These are phyloP conservation scores for Heracleum sosnowskyi DNA, from an alignment of 129 eudicot genomes.

Conservation along the genomic window DNA sequence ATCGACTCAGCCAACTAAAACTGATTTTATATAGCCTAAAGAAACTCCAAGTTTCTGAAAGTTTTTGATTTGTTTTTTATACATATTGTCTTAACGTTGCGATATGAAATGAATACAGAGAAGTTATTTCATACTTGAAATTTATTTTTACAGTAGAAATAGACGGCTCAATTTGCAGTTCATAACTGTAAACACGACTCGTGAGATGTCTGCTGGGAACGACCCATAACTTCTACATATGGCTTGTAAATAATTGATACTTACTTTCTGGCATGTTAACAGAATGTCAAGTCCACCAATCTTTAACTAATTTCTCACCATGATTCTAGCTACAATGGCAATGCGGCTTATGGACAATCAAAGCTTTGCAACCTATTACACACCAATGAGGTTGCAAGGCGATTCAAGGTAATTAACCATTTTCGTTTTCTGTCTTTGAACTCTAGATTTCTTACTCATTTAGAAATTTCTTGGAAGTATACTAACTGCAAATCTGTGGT, in stretches of 20 bases:
- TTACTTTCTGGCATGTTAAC: not conserved
- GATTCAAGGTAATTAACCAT: conserved; percentile 42
- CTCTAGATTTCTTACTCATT: not conserved
- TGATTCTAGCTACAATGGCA: conserved; percentile 44
- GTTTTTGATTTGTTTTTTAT: no score
- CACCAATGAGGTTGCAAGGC: conserved; percentile 69
- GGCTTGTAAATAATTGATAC: not conserved
- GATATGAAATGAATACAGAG: no score
- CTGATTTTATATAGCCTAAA: no score
- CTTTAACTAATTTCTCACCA: not conserved
- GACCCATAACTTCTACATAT: no score
- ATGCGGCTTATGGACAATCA: conserved; percentile 68
- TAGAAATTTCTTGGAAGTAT: not conserved
- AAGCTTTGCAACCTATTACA: conserved; percentile 81
- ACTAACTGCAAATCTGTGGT: not conserved
- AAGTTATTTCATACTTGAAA: no score
- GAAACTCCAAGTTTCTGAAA: no score
- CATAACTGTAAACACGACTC: no score
- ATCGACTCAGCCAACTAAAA: no score
- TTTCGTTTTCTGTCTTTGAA: not conserved
- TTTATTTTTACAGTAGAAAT: no score
- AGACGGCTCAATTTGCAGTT: no score
- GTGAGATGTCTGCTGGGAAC: no score
- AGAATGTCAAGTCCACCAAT: not conserved
- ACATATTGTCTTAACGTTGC: no score